Evolutionary conservation across 768 basidiomycete species (phyloP), one percentile per base, ranked within the genome.

Genomic region (Dentipellis fragilis): DNA sequence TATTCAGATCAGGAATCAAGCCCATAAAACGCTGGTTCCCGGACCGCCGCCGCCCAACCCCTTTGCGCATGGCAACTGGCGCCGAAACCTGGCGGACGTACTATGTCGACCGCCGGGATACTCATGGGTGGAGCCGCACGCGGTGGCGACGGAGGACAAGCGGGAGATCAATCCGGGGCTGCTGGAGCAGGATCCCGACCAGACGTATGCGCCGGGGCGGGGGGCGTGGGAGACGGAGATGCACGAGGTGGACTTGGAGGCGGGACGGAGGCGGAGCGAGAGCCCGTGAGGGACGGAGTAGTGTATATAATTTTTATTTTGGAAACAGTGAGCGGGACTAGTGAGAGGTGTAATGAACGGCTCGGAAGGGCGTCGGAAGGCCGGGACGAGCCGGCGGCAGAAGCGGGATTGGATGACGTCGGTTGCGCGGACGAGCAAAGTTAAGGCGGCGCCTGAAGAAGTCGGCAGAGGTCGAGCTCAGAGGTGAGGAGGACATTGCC

Each of bases 61-160:
- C 19, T 97, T 94, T 69, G 85, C 87, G 45, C 87, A 89, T 66
- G 83, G 86, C 39, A 83, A 71, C 42, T 88, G 84, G 81, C 73
- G 80, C 60, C 72, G 79, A 56, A 97, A 97, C 69, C 64, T 92
- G 50, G 68, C 79, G 29, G 83, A 85, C 54, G 78, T 91, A 42
- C 70, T 95, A 46, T 94, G 92, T 70, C 74, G 93, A 38, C 90
- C 93, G 0, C 73, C 77, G 35, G 87, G 89, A 16, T 84, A 77
- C 62, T 87, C 89, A 46, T 96, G 90, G 90, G 67, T 94, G 23
- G 75, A 89, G 62, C 78, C 79, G 4, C 66, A 69, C 35, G 84
- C 69, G 19, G 64, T 79, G 34, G 83, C 78, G 53, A 84, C 81
- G 47, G 81, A 86, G 66, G 93, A 94, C 69, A 77, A 76, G 68